Conservation (phyloP, 148 eudicot genomes). For the Drosera capensis region DNA sequence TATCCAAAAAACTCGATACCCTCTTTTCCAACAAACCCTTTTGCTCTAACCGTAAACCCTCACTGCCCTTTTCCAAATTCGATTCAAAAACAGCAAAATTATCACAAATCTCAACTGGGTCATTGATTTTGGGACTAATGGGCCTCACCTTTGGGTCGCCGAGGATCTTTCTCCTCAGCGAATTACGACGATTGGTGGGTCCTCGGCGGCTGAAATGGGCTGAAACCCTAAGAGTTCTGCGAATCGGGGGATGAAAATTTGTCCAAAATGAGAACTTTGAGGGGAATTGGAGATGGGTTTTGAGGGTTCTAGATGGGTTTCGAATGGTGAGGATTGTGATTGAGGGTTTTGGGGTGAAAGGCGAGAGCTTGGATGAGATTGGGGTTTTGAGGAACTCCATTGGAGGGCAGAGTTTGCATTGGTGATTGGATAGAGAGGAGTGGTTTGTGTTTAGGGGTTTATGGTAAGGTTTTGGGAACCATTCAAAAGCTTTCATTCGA, state of each 20-base stretch:
- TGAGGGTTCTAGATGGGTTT: constrained; percentile 12
- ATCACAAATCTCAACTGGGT: constrained; percentile 19
- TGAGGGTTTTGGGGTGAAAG: constrained; percentile 12
- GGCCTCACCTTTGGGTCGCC: constrained; percentile 30
- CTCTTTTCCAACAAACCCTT: constrained; percentile 13
- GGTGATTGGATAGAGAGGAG: too few species aligned
- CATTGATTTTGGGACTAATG: constrained; percentile 6
- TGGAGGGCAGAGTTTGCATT: neutral
- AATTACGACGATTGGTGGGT: constrained; percentile 40
- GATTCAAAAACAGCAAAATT: constrained; percentile 12
- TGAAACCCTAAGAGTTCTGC: constrained; percentile 20
- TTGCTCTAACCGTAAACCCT: constrained; percentile 10
- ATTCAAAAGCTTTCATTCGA: too few species aligned
- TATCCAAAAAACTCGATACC: constrained; percentile 36
- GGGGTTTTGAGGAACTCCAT: constrained; percentile 30
- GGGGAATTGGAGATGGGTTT: constrained; percentile 13
- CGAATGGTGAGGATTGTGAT: constrained; percentile 10
- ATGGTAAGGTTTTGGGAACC: too few species aligned
- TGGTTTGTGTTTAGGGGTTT: too few species aligned
- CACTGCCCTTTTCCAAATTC: constrained; percentile 8
- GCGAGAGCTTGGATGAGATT: constrained; percentile 6
- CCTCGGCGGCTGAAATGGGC: constrained; percentile 42
- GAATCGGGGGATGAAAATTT: constrained; percentile 7
- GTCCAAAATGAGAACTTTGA: constrained; percentile 8
- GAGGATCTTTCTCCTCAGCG: constrained; percentile 54